A percentile compares a stretch with the other conserved stretches of the same genome.
phyloP scores from a whole-genome alignment of 805 yeast genomes.

The Lachancea nothofagi region DNA sequence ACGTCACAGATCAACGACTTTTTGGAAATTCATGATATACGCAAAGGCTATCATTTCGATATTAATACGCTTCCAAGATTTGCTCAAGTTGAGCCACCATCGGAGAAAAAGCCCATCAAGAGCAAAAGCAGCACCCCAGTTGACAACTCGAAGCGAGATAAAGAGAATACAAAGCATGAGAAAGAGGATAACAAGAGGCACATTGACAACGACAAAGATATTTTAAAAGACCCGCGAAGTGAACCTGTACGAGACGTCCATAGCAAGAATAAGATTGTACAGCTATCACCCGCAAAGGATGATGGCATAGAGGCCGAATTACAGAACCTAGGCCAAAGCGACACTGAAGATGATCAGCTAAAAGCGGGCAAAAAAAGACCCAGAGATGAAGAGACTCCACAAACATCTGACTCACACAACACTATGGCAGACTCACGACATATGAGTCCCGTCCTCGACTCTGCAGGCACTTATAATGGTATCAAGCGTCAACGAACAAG shows the following conservation, averaged over 20 bases:
- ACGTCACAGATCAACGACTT: constrained; percentile 39
- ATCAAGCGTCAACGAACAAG: constrained; percentile 5
- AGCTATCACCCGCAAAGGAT: not conserved
- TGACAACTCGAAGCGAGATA: constrained; percentile 6
- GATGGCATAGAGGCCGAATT: constrained; percentile 1
- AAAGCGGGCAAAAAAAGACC: not conserved
- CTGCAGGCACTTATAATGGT: not conserved
- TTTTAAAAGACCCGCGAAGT: not conserved
- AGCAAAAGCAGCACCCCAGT: constrained; percentile 13
- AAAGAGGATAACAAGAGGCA: constrained; percentile 1
- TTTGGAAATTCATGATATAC: constrained; percentile 48
- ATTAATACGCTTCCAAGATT: constrained; percentile 25
- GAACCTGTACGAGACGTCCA: not conserved
- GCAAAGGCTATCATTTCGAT: constrained; percentile 40
- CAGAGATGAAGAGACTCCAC: not conserved
- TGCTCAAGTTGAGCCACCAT: constrained; percentile 9
- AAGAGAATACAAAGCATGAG: constrained; percentile 3
- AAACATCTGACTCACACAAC: not conserved
- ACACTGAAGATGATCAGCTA: not conserved
- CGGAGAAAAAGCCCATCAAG: constrained; percentile 8
- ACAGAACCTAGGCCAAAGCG: not conserved
- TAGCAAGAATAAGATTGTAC: not conserved
- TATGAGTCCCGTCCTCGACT: not conserved
- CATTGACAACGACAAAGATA: not conserved
- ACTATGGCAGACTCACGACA: not conserved